Evolutionary conservation across 176 grass and related monocot genomes (phyloP).

Genomic region (Rhynchospora pubera): DNA sequence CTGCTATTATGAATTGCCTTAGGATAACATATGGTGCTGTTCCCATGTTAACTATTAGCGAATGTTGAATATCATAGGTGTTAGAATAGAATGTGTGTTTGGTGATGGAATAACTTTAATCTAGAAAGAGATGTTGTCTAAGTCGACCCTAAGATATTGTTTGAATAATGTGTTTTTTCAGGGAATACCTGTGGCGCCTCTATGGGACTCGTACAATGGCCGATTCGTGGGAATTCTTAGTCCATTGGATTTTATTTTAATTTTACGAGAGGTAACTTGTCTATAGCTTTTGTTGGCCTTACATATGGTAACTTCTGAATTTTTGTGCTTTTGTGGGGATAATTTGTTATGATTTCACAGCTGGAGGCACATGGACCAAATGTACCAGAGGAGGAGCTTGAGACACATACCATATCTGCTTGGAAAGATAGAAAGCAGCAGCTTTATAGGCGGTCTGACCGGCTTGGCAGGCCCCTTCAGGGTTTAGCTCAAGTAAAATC

Average conservation of each 20-base stretch:
- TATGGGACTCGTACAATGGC: constrained; percentile 80
- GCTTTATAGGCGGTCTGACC: constrained; percentile 49
- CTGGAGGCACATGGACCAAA: constrained; percentile 89
- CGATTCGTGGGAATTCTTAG: constrained; percentile 92
- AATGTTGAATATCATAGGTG: neutral
- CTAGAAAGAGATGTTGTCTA: neutral
- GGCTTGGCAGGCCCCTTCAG: constrained; percentile 49
- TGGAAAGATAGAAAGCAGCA: constrained; percentile 93
- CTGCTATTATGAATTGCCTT: neutral
- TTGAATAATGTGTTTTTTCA: constrained; percentile 23
- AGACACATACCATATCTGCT: constrained; percentile 96
- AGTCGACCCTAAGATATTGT: neutral
- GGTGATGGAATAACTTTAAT: neutral
- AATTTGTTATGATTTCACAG: constrained; percentile 43
- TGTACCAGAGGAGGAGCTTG: constrained; percentile 90
- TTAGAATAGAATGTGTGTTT: neutral
- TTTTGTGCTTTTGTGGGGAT: constrained; percentile 10
- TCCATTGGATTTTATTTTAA: constrained; percentile 94
- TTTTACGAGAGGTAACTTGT: constrained; percentile 71
- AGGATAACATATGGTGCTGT: neutral
- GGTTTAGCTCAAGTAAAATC: constrained; percentile 71
- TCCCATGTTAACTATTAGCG: neutral
- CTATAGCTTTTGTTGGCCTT: constrained; percentile 14
- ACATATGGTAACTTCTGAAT: constrained; percentile 7
- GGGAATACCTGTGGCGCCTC: constrained; percentile 94